Evolutionary conservation across 306 rosid species (phyloP).

Genomic region (Vicia faba): DNA sequence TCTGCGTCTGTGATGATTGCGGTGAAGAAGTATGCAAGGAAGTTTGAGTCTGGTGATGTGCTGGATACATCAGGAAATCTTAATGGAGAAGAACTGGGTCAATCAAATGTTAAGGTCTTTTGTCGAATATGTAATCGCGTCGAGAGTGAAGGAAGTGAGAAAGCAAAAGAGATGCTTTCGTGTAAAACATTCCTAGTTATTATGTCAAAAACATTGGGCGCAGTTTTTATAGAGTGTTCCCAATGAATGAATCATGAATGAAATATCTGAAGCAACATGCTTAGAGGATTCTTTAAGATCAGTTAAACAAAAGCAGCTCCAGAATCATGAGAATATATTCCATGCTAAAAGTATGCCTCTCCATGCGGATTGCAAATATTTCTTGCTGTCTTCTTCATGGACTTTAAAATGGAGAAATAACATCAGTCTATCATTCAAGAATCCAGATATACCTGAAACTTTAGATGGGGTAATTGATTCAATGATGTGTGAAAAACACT

Average conservation of each 20-base stretch:
- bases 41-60: no score
- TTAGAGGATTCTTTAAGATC: conserved; percentile 82
- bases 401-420: conserved; percentile 82
- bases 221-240: conserved; percentile 63
- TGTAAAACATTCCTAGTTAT: no score
- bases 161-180: conserved; percentile 82
- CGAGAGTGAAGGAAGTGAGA: conserved; percentile 85
- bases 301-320: conserved; percentile 83
- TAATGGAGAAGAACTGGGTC: conserved; percentile 72
- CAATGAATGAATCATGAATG: conserved; percentile 72
- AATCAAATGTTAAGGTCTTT: conserved; percentile 67
- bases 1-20: no score
- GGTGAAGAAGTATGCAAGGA: no score
- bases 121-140: conserved; percentile 91
- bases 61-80: no score
- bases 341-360: conserved; percentile 68
- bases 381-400: conserved; percentile 83
- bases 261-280: conserved; percentile 88
- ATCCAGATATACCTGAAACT: conserved; percentile 71
- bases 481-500: conserved; percentile 78
- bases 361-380: conserved; percentile 68
- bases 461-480: conserved; percentile 62
- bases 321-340: conserved; percentile 82
- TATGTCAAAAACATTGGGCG: no score
- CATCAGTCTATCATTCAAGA: conserved; percentile 63